Conservation (phyloP, 768 basidiomycete genomes). For the Tylopilus felleus region DNA sequence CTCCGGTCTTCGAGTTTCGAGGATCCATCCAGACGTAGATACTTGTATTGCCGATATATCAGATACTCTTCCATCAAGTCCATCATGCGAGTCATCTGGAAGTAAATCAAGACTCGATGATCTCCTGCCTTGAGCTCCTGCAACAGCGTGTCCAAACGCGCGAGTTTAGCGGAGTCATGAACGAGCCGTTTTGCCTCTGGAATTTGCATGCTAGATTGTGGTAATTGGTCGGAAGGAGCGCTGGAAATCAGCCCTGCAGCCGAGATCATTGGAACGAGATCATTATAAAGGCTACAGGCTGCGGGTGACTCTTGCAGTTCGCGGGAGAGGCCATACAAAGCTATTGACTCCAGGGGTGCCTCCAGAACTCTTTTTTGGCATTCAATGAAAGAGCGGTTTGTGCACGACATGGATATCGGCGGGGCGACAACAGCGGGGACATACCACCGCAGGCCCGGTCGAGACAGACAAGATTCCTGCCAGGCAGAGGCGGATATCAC, state of each 20-base stretch:
- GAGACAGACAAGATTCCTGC: constrained; percentile 76
- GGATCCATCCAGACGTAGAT: constrained; percentile 87
- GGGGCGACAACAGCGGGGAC: constrained; percentile 85
- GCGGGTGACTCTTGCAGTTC: constrained; percentile 56
- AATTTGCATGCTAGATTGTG: constrained; percentile 81
- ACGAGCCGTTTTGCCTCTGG: constrained; percentile 94
- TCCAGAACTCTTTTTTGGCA: constrained; percentile 56
- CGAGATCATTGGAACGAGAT: constrained; percentile 56
- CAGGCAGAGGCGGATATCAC: constrained; percentile 63
- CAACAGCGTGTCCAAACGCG: constrained; percentile 82
- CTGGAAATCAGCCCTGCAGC: constrained; percentile 62
- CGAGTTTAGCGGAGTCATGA: constrained; percentile 95
- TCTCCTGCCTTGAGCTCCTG: constrained; percentile 90
- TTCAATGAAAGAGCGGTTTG: constrained; percentile 78
- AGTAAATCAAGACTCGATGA: constrained; percentile 93
- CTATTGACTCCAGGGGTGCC: constrained; percentile 70
- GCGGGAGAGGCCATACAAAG: constrained; percentile 81
- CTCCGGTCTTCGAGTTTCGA: constrained; percentile 94
- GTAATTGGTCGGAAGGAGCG: constrained; percentile 72
- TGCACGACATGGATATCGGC: constrained; percentile 67
- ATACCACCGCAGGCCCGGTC: constrained; percentile 79
- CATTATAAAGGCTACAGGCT: constrained; percentile 46
- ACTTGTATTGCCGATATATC: constrained; percentile 95
- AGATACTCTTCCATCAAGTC: constrained; percentile 98
- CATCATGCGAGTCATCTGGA: constrained; percentile 99